Conservation (phyloP, 129 eudicot species). For the Erigeron canadensis region DNA sequence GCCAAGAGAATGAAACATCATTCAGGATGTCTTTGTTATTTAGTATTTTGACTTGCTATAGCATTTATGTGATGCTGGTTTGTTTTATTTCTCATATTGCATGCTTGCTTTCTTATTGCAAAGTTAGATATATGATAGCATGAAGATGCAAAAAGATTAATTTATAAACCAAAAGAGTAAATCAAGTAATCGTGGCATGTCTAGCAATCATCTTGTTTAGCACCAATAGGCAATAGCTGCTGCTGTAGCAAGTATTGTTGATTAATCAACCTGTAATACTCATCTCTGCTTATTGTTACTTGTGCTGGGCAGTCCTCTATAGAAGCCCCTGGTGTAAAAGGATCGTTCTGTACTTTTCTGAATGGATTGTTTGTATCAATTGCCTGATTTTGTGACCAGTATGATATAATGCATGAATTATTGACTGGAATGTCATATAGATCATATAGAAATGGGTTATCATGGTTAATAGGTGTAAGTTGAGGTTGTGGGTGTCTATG, state of each 20-base stretch:
- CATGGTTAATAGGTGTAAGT: slow-evolving; percentile 3
- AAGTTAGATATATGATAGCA: not conserved
- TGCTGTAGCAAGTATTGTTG: slow-evolving; percentile 42
- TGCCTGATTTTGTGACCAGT: not conserved
- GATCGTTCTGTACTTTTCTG: not conserved
- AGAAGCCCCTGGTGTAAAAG: not conserved
- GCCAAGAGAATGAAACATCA: slow-evolving; percentile 21
- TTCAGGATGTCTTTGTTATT: slow-evolving; percentile 19
- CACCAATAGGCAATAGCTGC: slow-evolving; percentile 51
- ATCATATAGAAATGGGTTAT: slow-evolving; percentile 51
- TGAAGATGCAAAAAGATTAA: not conserved
- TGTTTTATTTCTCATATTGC: not conserved
- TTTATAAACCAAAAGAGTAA: not conserved
- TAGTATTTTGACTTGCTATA: slow-evolving; percentile 15
- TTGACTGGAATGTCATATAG: not conserved
- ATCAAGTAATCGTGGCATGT: slow-evolving; percentile 22
- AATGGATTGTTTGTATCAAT: slow-evolving; percentile 1
- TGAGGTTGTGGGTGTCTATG: slow-evolving; percentile 3
- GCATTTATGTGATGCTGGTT: not conserved
- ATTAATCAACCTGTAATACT: slow-evolving; percentile 19
- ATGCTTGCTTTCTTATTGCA: too few species aligned
- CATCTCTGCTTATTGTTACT: too few species aligned
- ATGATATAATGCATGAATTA: not conserved
- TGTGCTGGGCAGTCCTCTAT: too few species aligned
- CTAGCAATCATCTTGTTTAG: slow-evolving; percentile 52